Percentiles rank a stretch among this genome's conserved stretches.
Evolutionary conservation across 352 stramenopile species (phyloP).

Genomic region (Phytopythium aichiense): DNA sequence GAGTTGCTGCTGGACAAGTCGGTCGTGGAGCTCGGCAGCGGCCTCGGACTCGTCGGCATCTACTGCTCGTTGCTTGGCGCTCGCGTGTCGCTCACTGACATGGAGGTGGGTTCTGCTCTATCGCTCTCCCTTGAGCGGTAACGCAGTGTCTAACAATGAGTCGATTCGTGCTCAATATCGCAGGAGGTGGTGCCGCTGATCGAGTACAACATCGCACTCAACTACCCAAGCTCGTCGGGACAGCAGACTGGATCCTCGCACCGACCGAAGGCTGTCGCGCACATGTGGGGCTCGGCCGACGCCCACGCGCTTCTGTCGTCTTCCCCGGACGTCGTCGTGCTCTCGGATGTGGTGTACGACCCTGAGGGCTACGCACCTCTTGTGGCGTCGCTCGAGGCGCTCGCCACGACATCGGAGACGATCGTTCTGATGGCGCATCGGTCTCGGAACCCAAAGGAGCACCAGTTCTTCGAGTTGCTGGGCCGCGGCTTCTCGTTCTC

Average conservation of each 20-base stretch:
- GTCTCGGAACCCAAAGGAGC: slow-evolving; percentile 75
- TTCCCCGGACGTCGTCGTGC: slow-evolving; percentile 57
- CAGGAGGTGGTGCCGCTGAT: slow-evolving; percentile 70
- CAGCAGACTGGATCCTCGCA: slow-evolving; percentile 3
- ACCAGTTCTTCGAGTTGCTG: slow-evolving; percentile 75
- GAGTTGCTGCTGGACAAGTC: slow-evolving; percentile 35
- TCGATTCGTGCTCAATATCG: background rate
- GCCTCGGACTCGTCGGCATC: slow-evolving; percentile 70
- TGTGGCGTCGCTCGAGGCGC: slow-evolving; percentile 43
- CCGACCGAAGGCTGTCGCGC: slow-evolving; percentile 22
- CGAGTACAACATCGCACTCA: slow-evolving; percentile 73
- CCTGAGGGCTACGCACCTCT: slow-evolving; percentile 66
- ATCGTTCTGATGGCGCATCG: slow-evolving; percentile 73
- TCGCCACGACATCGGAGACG: slow-evolving; percentile 31
- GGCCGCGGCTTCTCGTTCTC: slow-evolving; percentile 37
- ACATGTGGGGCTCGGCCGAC: slow-evolving; percentile 55
- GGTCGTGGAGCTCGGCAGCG: slow-evolving; percentile 73
- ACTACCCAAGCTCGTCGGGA: slow-evolving; percentile 23
- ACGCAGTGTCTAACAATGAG: slow-evolving; percentile 10
- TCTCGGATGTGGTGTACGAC: slow-evolving; percentile 83
- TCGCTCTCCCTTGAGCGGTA: background rate
- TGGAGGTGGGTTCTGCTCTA: slow-evolving; percentile 29
- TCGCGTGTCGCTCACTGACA: slow-evolving; percentile 65
- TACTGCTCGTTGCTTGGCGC: slow-evolving; percentile 63
- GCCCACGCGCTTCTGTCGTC: slow-evolving; percentile 22